These are phyloP conservation scores for Saccharum officinarum DNA, from an alignment of 176 grass and related monocot genomes.

Conservation along the genomic window DNA sequence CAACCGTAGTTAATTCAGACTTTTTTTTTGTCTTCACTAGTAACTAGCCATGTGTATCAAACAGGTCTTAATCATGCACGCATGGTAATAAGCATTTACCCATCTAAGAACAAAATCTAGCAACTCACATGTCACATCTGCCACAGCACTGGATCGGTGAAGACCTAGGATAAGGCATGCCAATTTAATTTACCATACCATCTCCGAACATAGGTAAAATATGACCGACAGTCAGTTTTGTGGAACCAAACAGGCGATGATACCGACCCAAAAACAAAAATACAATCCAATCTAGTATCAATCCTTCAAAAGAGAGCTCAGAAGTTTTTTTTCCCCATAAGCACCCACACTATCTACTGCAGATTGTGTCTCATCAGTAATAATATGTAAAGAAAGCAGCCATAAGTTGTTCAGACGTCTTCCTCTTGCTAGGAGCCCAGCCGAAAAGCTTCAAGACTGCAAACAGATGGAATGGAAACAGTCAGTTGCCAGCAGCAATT, in stretches of 20 bases:
- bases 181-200: slow-evolving; percentile 9
- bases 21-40: no score
- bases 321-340: slow-evolving; percentile 21
- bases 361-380: slow-evolving; percentile 25
- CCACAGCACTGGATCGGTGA: neutral
- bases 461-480: neutral
- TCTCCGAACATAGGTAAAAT: neutral
- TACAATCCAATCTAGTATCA: slow-evolving; percentile 16
- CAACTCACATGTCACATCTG: neutral
- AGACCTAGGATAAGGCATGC: neutral
- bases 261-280: slow-evolving; percentile 12
- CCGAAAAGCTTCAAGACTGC: slow-evolving; percentile 46
- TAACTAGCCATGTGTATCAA: no score
- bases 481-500: neutral
- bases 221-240: slow-evolving; percentile 10
- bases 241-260: slow-evolving; percentile 11
- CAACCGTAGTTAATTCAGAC: no score
- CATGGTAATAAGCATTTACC: neutral
- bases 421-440: neutral
- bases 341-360: slow-evolving; percentile 30
- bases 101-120: neutral
- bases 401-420: slow-evolving; percentile 24
- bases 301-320: slow-evolving; percentile 8
- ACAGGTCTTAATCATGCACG: no score
- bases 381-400: slow-evolving; percentile 29